Conservation (phyloP, 1,284 basidiomycete species). For the Boletus mariae region DNA sequence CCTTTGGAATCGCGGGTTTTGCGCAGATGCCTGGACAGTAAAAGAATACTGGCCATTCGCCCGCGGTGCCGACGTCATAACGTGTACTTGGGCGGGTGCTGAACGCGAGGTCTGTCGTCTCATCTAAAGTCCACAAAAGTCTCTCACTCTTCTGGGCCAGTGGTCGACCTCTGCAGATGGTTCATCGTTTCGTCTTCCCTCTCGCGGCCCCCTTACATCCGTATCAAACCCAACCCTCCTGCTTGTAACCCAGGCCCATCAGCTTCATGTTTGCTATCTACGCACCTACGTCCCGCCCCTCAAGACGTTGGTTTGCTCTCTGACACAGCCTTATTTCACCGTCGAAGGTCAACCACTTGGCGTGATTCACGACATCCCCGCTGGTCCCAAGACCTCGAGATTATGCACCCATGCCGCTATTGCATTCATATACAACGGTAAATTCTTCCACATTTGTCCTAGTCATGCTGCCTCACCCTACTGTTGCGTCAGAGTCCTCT, state of each 20-base stretch:
- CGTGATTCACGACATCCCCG: slow-evolving; percentile 29
- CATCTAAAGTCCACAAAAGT: neutral
- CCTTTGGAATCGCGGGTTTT: slow-evolving; percentile 56
- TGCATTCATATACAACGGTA: slow-evolving; percentile 63
- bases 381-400: slow-evolving; percentile 42
- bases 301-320: slow-evolving; percentile 47
- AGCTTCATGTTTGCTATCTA: slow-evolving; percentile 47
- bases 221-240: slow-evolving; percentile 49
- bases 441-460: neutral
- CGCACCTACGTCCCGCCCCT: slow-evolving; percentile 40
- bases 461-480: slow-evolving; percentile 3
- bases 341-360: slow-evolving; percentile 33
- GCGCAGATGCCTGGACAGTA: slow-evolving; percentile 60
- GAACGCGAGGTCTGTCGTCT: slow-evolving; percentile 51
- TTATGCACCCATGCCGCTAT: slow-evolving; percentile 61
- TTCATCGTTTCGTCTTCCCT: slow-evolving; percentile 45
- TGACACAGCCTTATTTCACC: slow-evolving; percentile 37
- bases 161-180: slow-evolving; percentile 46
- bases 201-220: slow-evolving; percentile 49
- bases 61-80: slow-evolving; percentile 53
- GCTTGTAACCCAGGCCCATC: slow-evolving; percentile 55
- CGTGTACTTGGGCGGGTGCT: slow-evolving; percentile 56
- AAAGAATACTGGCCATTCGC: slow-evolving; percentile 55
- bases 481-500: slow-evolving; percentile 45
- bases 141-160: slow-evolving; percentile 30